These are phyloP conservation scores for Ogataea pilisensis DNA, from an alignment of 805 yeast species.

Conservation along the genomic window DNA sequence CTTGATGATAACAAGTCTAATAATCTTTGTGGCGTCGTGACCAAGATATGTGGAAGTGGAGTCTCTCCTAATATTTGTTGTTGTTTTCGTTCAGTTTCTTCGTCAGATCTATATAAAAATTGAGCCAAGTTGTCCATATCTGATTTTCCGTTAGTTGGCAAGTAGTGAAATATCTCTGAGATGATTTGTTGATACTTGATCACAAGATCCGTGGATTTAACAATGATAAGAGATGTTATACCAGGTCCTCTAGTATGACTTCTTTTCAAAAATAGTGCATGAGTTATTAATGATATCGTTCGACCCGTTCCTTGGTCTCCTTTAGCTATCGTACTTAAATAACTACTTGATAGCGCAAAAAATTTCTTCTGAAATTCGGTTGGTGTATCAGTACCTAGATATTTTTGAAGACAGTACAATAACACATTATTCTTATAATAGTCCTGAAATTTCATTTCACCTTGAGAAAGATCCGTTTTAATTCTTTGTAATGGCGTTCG, in stretches of 20 bases:
- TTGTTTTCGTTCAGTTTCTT: constrained; percentile 23
- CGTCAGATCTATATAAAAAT: constrained; percentile 27
- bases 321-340: constrained; percentile 28
- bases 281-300: constrained; percentile 23
- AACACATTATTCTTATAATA: constrained; percentile 14
- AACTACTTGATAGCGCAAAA: constrained; percentile 22
- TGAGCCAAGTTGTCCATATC: constrained; percentile 22
- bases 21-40: constrained; percentile 34
- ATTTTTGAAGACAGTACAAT: constrained; percentile 14
- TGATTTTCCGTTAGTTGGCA: constrained; percentile 1
- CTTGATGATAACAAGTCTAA: constrained; percentile 31
- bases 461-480: constrained; percentile 16
- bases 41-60: constrained; percentile 30
- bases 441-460: constrained; percentile 15
- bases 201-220: constrained; percentile 26
- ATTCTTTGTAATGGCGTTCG: constrained; percentile 20
- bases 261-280: constrained; percentile 25
- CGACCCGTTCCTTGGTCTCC: constrained; percentile 31
- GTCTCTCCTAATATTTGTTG: constrained; percentile 17
- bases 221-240: constrained; percentile 28
- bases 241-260: constrained; percentile 23
- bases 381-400: constrained; percentile 15
- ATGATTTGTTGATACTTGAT: constrained; percentile 19
- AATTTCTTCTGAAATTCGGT: constrained; percentile 30
- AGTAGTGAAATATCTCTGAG: constrained; percentile 8